Percentiles rank a stretch among this genome's conserved stretches.
Evolutionary conservation across 1,284 basidiomycete genomes (phyloP).

Genomic region (Sutorius eximius): DNA sequence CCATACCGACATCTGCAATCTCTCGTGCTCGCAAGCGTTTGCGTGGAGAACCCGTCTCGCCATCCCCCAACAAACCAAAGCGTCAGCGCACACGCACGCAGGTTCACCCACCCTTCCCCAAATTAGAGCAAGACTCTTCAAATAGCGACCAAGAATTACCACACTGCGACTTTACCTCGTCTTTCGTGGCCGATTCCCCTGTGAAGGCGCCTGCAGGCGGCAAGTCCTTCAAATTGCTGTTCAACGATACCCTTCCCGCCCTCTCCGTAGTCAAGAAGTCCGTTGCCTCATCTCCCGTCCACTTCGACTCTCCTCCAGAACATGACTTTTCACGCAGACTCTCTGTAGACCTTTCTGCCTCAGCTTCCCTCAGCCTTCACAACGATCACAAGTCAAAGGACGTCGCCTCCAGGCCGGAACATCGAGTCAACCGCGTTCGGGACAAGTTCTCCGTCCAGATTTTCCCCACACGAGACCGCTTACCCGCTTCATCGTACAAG

Average conservation of each 20-base stretch:
- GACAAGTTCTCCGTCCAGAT: conserved; percentile 6
- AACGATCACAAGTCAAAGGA: conserved; percentile 3
- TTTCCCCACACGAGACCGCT: conserved; percentile 14
- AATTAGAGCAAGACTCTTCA: conserved; percentile 27
- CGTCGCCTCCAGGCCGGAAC: conserved; percentile 1
- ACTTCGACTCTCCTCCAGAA: neutral
- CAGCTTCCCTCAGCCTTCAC: neutral
- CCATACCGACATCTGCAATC: conserved; percentile 44
- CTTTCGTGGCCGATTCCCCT: conserved; percentile 68
- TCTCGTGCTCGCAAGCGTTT: conserved; percentile 74
- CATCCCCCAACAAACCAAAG: conserved; percentile 75
- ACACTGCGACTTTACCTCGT: conserved; percentile 39
- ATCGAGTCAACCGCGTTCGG: conserved; percentile 2
- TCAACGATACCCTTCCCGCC: conserved; percentile 51
- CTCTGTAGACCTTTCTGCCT: conserved; percentile 1
- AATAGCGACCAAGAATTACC: conserved; percentile 39
- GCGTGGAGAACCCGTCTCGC: conserved; percentile 76
- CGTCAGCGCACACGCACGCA: conserved; percentile 48
- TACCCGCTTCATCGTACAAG: conserved; percentile 1
- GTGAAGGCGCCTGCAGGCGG: conserved; percentile 55
- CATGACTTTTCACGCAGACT: neutral
- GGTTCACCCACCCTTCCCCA: conserved; percentile 34
- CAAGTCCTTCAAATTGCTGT: conserved; percentile 64
- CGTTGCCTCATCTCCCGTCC: neutral
- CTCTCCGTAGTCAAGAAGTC: conserved; percentile 24